phyloP scores from a whole-genome alignment of 495 filamentous ascomycete genomes.

The Cetradonia linearis region DNA sequence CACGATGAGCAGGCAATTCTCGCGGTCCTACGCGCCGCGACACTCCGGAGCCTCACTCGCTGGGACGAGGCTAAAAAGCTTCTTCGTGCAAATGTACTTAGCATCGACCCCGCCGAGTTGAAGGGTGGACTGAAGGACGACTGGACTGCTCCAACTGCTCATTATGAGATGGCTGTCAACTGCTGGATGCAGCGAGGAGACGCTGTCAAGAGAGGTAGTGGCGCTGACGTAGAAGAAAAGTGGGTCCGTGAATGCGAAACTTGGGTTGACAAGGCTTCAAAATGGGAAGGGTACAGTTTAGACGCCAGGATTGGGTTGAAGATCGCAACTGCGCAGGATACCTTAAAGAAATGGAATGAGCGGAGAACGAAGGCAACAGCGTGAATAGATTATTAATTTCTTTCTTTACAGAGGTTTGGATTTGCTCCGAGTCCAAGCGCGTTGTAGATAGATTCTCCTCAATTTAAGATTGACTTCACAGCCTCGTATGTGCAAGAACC shows the following conservation, averaged over 20 bases:
- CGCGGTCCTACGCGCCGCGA: slow-evolving; percentile 54
- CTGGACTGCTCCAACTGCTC: slow-evolving; percentile 67
- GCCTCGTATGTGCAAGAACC: not conserved
- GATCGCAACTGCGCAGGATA: slow-evolving; percentile 69
- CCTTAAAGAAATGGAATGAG: slow-evolving; percentile 56
- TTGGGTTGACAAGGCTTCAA: slow-evolving; percentile 67
- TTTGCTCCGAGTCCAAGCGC: not conserved
- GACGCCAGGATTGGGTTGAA: slow-evolving; percentile 80
- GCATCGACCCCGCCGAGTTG: slow-evolving; percentile 55
- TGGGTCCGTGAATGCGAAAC: slow-evolving; percentile 56
- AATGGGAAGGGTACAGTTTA: slow-evolving; percentile 77
- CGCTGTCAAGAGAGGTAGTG: slow-evolving; percentile 22
- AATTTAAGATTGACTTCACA: not conserved
- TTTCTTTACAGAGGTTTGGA: not conserved
- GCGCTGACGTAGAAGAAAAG: slow-evolving; percentile 37
- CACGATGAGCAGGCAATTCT: slow-evolving; percentile 66
- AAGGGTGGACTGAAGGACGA: slow-evolving; percentile 69
- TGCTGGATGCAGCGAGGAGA: slow-evolving; percentile 54
- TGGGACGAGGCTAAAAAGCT: slow-evolving; percentile 53
- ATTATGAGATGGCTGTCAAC: slow-evolving; percentile 83
- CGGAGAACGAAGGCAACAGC: slow-evolving; percentile 9
- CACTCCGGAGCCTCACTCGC: slow-evolving; percentile 51
- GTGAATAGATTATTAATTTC: not conserved
- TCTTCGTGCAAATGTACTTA: slow-evolving; percentile 50
- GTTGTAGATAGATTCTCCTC: not conserved